Base-by-base conservation (phyloP, 768 basidiomycete species). In the Mycena vulgaris region DNA sequence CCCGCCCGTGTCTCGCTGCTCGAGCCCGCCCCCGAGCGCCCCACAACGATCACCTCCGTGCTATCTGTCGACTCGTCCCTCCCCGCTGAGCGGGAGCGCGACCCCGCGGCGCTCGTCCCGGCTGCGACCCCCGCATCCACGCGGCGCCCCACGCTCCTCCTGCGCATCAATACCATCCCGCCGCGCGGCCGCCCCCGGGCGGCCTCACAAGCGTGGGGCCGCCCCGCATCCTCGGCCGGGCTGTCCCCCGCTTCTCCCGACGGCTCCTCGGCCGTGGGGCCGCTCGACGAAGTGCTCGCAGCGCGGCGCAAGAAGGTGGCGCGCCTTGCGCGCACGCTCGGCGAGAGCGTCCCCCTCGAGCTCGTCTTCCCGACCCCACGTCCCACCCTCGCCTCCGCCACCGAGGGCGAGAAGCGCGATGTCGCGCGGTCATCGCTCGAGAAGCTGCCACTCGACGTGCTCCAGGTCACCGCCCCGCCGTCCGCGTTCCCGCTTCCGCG, bases 221-320 rank as follows among this genome's bases (percentile, higher is more conserved):
- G 66, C 16, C 70, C 70, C 37, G 23, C 57, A 17, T 70, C 69
- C 56, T 21, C 13, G 33, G 27, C 17, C 17, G 23, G 8, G 19
- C 28, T 10, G 37, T 11, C 64, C 28, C 49, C 51, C 1, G 48
- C 55, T 19, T 27, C 53, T 7, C 45, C 47, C 5, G 16, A 27
- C 35, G 30, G 27, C 28, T 47, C 28, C n/a, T 31, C n/a, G 10
- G 42, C 27, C 7, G 31, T 13, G n/a, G n/a, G 42, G 51, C 42
- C 35, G 23, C 53, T n/a, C 13, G 53, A 57, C 31, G 56, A 13
- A 23, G 51, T 7, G 9, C 49, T 48, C 13, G 48, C 48, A 0
- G 57, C 63, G 33, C 71, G 71, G 23, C 63, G 71, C 28, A 47
- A n/a, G n/a, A 73, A 69, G 64, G 66, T 73, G 68, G 71, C 71